These are phyloP conservation scores for Cordyceps cicadae DNA, from an alignment of 2,329 filamentous ascomycete species.

Conservation along the genomic window DNA sequence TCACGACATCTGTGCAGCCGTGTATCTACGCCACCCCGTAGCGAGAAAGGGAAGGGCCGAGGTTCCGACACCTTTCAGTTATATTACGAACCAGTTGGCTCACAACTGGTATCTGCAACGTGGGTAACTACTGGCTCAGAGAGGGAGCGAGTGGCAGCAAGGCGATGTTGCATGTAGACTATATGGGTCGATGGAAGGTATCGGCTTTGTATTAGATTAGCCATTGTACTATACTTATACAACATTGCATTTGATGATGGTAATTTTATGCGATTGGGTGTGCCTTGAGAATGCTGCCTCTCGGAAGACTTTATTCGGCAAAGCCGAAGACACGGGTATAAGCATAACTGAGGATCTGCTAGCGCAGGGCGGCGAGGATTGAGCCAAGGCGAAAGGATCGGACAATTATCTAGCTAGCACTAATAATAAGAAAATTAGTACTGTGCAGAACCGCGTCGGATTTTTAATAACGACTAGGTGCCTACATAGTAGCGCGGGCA, in stretches of 20 bases:
- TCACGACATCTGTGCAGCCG: conserved; percentile 90
- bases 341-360: too few relatives aligned
- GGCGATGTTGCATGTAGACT: conserved; percentile 9
- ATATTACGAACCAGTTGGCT: conserved; percentile 65
- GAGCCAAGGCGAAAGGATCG: too few relatives aligned
- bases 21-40: conserved; percentile 91
- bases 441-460: neutral
- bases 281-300: too few relatives aligned
- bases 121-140: conserved; percentile 41
- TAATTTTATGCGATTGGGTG: neutral
- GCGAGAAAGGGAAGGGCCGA: conserved; percentile 73
- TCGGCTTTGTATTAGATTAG: conserved; percentile 5
- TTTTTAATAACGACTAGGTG: neutral
- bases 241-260: conserved; percentile 1
- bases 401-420: too few relatives aligned
- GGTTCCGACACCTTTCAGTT: conserved; percentile 73
- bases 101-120: conserved; percentile 92
- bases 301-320: too few relatives aligned
- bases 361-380: too few relatives aligned
- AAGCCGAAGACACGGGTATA: too few relatives aligned
- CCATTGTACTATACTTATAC: conserved; percentile 7
- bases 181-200: neutral
- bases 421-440: too few relatives aligned
- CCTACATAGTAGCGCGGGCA: neutral
- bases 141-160: neutral